Evolutionary conservation across 2,329 filamentous ascomycete genomes (phyloP).

Genomic region (Epichloe aotearoae): DNA sequence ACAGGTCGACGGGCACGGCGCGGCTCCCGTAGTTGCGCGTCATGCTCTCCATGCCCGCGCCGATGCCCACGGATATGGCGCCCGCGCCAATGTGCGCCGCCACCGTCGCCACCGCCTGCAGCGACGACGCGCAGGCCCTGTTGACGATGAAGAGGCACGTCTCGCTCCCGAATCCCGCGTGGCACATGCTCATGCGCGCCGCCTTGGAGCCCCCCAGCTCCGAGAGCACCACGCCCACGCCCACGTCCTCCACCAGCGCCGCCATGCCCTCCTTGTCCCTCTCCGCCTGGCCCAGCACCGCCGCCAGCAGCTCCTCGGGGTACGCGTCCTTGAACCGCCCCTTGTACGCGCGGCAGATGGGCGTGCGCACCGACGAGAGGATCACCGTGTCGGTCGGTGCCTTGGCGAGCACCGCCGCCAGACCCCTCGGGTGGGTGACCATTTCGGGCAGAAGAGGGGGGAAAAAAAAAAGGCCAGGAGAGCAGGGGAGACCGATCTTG

Average conservation of each 20-base stretch:
- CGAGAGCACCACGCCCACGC: conserved; percentile 77
- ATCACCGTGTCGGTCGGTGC: conserved; percentile 73
- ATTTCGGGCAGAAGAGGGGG: background rate
- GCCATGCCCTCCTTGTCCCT: conserved; percentile 54
- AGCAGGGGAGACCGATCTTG: background rate
- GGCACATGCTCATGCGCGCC: conserved; percentile 78
- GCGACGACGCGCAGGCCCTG: conserved; percentile 67
- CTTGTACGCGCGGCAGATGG: conserved; percentile 71
- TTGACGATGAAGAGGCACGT: conserved; percentile 80
- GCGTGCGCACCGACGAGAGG: conserved; percentile 79
- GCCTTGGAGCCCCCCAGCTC: conserved; percentile 91
- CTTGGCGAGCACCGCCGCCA: conserved; percentile 66
- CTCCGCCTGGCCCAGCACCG: conserved; percentile 30
- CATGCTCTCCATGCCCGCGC: conserved; percentile 93
- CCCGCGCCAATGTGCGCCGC: conserved; percentile 65
- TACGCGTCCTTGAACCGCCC: conserved; percentile 78
- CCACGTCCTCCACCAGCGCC: conserved; percentile 59
- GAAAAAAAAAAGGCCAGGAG: background rate
- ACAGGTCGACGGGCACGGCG: conserved; percentile 74
- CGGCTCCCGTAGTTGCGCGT: conserved; percentile 74
- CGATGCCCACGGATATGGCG: conserved; percentile 61
- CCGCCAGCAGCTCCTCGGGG: conserved; percentile 74
- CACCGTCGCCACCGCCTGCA: conserved; percentile 64
- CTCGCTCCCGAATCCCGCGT: conserved; percentile 60
- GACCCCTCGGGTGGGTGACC: conserved; percentile 29